These are phyloP conservation scores for Vitellaria paradoxa DNA, from an alignment of 179 eudicot genomes.

Conservation along the genomic window DNA sequence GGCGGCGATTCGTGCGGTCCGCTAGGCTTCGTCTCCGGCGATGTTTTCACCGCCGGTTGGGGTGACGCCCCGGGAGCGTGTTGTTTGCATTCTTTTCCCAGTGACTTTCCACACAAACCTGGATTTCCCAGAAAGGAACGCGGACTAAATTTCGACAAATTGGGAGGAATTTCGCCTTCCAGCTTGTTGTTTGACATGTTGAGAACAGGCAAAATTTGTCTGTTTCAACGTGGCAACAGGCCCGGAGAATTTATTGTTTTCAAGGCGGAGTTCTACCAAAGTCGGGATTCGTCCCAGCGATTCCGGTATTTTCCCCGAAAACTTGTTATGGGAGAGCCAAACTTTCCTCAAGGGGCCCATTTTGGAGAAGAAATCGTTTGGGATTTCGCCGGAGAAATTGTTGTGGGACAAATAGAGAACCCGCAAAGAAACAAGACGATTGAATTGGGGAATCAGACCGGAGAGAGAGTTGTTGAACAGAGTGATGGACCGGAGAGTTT, in stretches of 20 bases:
- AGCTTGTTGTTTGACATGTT: conserved; percentile 57
- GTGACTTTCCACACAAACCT: conserved; percentile 45
- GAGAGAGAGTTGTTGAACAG: conserved; percentile 50
- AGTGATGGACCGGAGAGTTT: conserved; percentile 32
- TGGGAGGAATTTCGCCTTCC: conserved; percentile 52
- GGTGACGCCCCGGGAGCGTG: neutral
- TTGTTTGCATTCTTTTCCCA: conserved; percentile 29
- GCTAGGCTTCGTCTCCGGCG: neutral
- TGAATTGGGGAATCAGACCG: conserved; percentile 54
- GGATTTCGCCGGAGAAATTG: conserved; percentile 64
- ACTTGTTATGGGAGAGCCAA: conserved; percentile 48
- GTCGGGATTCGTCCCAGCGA: conserved; percentile 21
- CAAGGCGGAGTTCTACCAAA: conserved; percentile 36
- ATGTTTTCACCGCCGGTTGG: neutral
- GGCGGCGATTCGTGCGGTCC: too few relatives aligned
- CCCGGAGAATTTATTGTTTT: conserved; percentile 59
- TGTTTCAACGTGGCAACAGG: conserved; percentile 43
- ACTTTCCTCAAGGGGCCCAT: conserved; percentile 43
- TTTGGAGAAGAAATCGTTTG: conserved; percentile 37
- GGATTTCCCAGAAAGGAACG: conserved; percentile 50
- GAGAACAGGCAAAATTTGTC: conserved; percentile 23
- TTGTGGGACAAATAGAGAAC: conserved; percentile 45
- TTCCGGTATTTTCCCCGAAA: conserved; percentile 58
- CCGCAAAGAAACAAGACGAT: conserved; percentile 35
- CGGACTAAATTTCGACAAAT: conserved; percentile 34